Evolutionary conservation across 106 monocot genomes (phyloP).

Genomic region (Apostasia ramifera): DNA sequence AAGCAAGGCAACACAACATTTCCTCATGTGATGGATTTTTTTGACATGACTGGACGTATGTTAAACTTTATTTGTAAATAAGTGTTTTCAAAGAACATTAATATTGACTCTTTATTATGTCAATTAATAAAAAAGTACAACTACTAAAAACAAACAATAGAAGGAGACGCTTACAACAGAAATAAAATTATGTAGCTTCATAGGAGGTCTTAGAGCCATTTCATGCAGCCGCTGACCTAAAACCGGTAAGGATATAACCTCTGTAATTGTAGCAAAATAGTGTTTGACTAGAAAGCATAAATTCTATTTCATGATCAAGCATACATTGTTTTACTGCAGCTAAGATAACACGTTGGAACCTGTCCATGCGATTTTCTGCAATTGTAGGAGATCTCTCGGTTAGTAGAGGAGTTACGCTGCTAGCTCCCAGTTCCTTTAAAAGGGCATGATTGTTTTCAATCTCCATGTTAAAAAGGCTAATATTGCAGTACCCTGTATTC

Average conservation of each 20-base stretch:
- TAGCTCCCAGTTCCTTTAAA: conserved; percentile 85
- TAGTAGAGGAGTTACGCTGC: conserved; percentile 81
- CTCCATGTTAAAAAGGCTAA: background rate
- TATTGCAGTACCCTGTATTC: background rate
- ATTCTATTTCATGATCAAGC: too few relatives aligned
- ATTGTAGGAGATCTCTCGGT: conserved; percentile 64
- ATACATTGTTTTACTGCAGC: conserved; percentile 95
- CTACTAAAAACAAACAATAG: too few relatives aligned
- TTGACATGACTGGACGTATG: too few relatives aligned
- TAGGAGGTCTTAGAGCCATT: conserved; percentile 69
- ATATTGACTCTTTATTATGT: too few relatives aligned
- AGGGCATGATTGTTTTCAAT: conserved; percentile 5
- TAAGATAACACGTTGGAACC: conserved; percentile 73
- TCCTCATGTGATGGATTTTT: too few relatives aligned
- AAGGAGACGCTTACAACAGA: conserved; percentile 45
- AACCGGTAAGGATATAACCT: conserved; percentile 7
- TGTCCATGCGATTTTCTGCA: conserved; percentile 73
- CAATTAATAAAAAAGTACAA: too few relatives aligned
- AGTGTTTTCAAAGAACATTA: too few relatives aligned
- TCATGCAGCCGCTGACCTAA: conserved; percentile 87
- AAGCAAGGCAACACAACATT: too few relatives aligned
- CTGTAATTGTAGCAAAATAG: background rate
- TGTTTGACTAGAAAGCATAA: background rate
- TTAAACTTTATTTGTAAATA: too few relatives aligned
- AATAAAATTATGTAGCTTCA: conserved; percentile 44